Evolutionary conservation across 495 filamentous ascomycete species (phyloP), one percentile per base, ranked within the genome.

Genomic region (Hyaloscypha variabilis): DNA sequence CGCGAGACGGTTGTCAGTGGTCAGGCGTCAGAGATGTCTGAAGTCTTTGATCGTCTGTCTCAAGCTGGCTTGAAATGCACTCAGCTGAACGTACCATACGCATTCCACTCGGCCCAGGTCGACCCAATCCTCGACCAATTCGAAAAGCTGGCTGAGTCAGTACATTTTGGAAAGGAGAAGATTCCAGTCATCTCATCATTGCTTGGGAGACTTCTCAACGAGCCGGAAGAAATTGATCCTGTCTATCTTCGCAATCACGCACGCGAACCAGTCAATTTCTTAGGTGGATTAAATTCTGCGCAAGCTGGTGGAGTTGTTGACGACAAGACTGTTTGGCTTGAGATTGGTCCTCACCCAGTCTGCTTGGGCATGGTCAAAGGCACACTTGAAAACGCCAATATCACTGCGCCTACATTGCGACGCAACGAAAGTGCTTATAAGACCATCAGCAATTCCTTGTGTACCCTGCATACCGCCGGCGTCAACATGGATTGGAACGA

Each of bases 101-200:
- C 91, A 17, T 95, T 93, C 82, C 92, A 96, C 74, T 90, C 91
- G 5, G 80, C 85, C 0, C 92, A 94, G 69, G 86, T 94, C 26
- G 89, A 94, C n/a, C 82, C 88, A 25, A 90, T 95, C 24, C 75
- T 93, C 6, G 83, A 88, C 6, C 80, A 83, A 0, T 90, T 93
- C 51, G 86, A 90, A 64, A 74, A 77, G 3, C 70, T 87, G 42
- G 88, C 88, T 2, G 75, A 74, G 39, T 77, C 81, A 3, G 81
- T 94, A 23, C 29, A 23, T 11, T 93, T 91, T 76, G 74, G 84
- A 24, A 66, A 79, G 14, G 87, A 88, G 8, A 76, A 75, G n/a
- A 77, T 92, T n/a, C 86, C 91, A 5, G 79, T 92, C 34, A 87
- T 93, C 50, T 94, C 90, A 21, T 86, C 91, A 58, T 80, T 93